Evolutionary conservation across 805 yeast species (phyloP), one percentile per base, ranked within the genome.

Genomic region (Cephaloascus albidus): DNA sequence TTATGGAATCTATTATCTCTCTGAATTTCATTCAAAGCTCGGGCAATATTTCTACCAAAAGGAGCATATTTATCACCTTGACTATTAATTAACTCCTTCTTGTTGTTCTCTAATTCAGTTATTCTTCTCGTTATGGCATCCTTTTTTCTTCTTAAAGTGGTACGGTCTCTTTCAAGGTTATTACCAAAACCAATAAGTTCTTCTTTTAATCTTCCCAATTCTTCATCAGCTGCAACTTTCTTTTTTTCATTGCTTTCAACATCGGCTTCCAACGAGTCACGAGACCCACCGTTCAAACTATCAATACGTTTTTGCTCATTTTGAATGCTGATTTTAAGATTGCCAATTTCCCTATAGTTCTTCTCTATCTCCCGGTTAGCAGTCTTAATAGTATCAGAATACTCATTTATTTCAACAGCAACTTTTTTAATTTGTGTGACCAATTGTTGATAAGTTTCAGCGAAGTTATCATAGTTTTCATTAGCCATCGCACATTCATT

Each of bases 11-110:
- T 49, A 0, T 46, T 36, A 12, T 61, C 61, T 2, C 53, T 47
- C 20, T 58, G 45, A 4, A 81, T 70, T 4, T 62, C 72, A 3
- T 51, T 45, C 18, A 79, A 47, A 4, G 81, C 51, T 2, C 42
- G 37, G 6, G 57, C 57, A 52, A 78, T 69, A 4, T 61, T 58
- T 1, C 44, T 44, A 5, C 81, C 82, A 65, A 77, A 81, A 2
- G 79, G 73, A 10, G 68, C 64, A 35, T 63, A 59, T 54, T 68
- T 55, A 43, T 60, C 61, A 18, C 48, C 51, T 36, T 52, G 61
- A 20, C n/a, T 10, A 12, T 23, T 23, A 12, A 12, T 12, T 3
- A 10, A 36, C 31, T 38, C 40, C 10, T 41, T 44, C 34, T 44
- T 45, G 38, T 45, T 38, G 12, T 49, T 43, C 37, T 60, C 57